phyloP scores from a whole-genome alignment of 371 early-diverging fungal genomes.

The Catenaria anguillulae region DNA sequence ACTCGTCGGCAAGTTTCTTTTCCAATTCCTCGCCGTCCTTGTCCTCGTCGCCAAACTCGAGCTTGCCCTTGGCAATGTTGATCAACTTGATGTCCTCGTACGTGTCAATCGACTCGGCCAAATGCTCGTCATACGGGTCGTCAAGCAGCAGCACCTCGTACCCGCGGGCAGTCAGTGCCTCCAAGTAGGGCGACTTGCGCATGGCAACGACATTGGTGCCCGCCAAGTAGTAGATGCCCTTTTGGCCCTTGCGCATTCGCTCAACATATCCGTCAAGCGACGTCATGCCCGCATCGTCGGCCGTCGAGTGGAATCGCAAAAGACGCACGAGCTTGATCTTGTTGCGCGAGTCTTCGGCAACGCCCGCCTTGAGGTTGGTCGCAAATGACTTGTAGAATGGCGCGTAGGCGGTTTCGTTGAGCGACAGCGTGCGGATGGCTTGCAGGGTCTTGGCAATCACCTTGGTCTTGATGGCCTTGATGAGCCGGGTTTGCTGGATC shows the following conservation, averaged over 20 bases:
- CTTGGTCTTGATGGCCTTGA: constrained; percentile 42
- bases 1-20: constrained; percentile 33
- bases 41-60: constrained; percentile 49
- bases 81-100: constrained; percentile 67
- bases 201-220: constrained; percentile 55
- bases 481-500: constrained; percentile 63
- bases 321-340: constrained; percentile 58
- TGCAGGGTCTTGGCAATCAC: constrained; percentile 6
- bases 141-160: constrained; percentile 78
- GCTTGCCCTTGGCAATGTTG: constrained; percentile 65
- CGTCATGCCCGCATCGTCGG: constrained; percentile 40
- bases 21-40: constrained; percentile 27
- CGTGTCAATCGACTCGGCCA: constrained; percentile 48
- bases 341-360: constrained; percentile 54
- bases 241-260: constrained; percentile 78
- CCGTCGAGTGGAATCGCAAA: constrained; percentile 54
- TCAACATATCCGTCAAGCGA: constrained; percentile 70
- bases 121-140: constrained; percentile 76
- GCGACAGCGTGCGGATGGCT: constrained; percentile 25
- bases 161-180: constrained; percentile 63
- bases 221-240: constrained; percentile 72
- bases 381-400: constrained; percentile 61
- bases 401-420: constrained; percentile 57
- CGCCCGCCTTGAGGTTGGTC: constrained; percentile 62
- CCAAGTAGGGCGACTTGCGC: constrained; percentile 69